Base-by-base conservation (phyloP, 108 stramenopile genomes). In the Stephanodiscus triporus region DNA sequence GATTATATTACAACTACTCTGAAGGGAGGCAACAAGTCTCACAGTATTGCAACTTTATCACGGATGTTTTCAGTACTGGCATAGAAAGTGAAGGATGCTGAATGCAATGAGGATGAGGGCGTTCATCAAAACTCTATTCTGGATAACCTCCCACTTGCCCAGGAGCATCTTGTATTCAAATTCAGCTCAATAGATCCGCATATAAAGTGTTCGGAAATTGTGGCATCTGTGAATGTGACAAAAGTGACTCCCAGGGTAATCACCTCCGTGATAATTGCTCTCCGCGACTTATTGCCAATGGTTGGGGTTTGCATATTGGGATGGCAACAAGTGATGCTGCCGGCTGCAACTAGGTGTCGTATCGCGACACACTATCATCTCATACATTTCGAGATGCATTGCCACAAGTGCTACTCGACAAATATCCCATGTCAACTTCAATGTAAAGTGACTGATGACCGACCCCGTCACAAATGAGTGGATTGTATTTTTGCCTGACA, bases 161-260 rank as follows among this genome's bases (percentile, higher is more conserved):
- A 64, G 10, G 48, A 64, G 48, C 63, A 64, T 50, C 49, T 64
- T 26, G 63, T 64, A 29, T 45, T 49, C 34, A 64, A 64, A 43
- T 36, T 24, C 48, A 49, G 27, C 16, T 43, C 40, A 26, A 24
- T 64, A 14, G 48, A 64, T 49, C 63, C 63, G 16, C 17, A 23
- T 17, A 50, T 64, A 16, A 42, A 64, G 48, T 47, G 45, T 10
- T 64, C 63, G 38, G 63, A 64, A 24, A 26, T 64, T 27, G 49
- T 64, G 26, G 63, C 63, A 50, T 64, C 63, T 9, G 29, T 43
- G 32, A 64, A 64, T 17, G 63, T 64, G 24, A 47, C 40, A 22
- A 64, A 64, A 26, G 63, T 64, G 17, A 38, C 63, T 26, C 40
- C 63, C 16, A 27, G 24, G 22, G 24, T 13, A 23, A 50, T 64